These are phyloP conservation scores for Plicaturopsis crispa DNA, from an alignment of 768 basidiomycete genomes.

Conservation along the genomic window DNA sequence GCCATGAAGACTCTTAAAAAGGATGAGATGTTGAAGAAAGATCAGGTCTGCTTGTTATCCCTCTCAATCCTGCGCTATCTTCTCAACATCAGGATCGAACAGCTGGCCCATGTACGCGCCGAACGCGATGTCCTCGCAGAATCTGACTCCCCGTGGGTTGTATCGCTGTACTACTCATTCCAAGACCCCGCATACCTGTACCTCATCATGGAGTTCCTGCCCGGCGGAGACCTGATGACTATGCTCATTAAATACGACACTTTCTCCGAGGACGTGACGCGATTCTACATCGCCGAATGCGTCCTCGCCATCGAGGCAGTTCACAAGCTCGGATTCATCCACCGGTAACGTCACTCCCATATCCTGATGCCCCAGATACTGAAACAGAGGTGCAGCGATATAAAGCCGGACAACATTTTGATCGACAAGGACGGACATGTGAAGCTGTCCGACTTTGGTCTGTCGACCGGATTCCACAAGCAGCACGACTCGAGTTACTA, in stretches of 20 bases:
- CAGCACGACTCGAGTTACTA: slow-evolving; percentile 97
- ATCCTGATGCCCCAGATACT: too few species aligned
- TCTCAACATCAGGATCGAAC: slow-evolving; percentile 3
- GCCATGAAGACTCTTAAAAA: slow-evolving; percentile 98
- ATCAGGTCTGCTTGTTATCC: slow-evolving; percentile 41
- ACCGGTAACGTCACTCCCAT: slow-evolving; percentile 48
- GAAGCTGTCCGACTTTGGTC: slow-evolving; percentile 97
- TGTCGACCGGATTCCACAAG: slow-evolving; percentile 99
- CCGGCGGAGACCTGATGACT: slow-evolving; percentile 98
- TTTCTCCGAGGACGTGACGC: slow-evolving; percentile 94
- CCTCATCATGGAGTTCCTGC: slow-evolving; percentile 98
- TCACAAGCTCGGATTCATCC: slow-evolving; percentile 95
- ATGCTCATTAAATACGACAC: slow-evolving; percentile 99
- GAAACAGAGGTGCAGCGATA: too few species aligned
- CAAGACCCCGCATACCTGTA: slow-evolving; percentile 91
- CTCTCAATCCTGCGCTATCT: not conserved
- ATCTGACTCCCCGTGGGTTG: slow-evolving; percentile 93
- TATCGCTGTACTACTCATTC: slow-evolving; percentile 97
- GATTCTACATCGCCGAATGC: slow-evolving; percentile 99
- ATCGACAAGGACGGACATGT: slow-evolving; percentile 93
- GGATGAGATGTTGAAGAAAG: slow-evolving; percentile 98
- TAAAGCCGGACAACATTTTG: slow-evolving; percentile 94
- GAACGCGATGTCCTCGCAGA: slow-evolving; percentile 96
- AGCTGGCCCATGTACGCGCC: slow-evolving; percentile 97
- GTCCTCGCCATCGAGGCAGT: slow-evolving; percentile 97